phyloP scores from a whole-genome alignment of 805 yeast species.

The Teunomyces kruisii region DNA sequence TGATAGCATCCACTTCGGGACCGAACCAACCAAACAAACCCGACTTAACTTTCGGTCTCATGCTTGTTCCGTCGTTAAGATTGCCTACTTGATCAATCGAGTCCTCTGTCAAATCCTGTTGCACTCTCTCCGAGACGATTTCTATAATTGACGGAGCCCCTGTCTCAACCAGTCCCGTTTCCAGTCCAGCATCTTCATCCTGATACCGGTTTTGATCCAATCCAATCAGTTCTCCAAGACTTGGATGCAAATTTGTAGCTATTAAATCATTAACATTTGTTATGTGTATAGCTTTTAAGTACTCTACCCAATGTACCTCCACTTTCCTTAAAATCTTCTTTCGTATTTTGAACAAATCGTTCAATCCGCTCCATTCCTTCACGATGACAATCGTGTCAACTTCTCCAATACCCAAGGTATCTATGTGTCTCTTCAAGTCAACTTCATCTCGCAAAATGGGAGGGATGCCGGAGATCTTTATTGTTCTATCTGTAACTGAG shows the following conservation, averaged over 20 bases:
- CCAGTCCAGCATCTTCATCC: constrained; percentile 11
- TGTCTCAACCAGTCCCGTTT: constrained; percentile 5
- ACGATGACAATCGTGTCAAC: constrained; percentile 79
- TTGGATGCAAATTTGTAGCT: constrained; percentile 25
- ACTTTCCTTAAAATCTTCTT: constrained; percentile 50
- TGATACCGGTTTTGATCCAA: constrained; percentile 15
- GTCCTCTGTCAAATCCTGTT: constrained; percentile 12
- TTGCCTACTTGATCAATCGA: constrained; percentile 19
- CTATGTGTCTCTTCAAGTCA: constrained; percentile 72
- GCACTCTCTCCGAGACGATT: constrained; percentile 26
- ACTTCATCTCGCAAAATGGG: constrained; percentile 70
- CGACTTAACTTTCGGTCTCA: constrained; percentile 60
- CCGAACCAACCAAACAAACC: constrained; percentile 70
- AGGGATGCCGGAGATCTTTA: constrained; percentile 86
- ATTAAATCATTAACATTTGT: constrained; percentile 28
- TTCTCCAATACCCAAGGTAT: constrained; percentile 73
- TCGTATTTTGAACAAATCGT: constrained; percentile 62
- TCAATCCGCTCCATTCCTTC: constrained; percentile 80
- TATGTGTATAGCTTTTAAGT: constrained; percentile 44
- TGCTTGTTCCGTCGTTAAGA: constrained; percentile 25
- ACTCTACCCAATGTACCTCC: constrained; percentile 73
- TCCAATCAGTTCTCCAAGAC: constrained; percentile 27
- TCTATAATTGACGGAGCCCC: constrained; percentile 20
- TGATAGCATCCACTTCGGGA: constrained; percentile 75
- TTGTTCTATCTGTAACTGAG: constrained; percentile 88